Conservation (phyloP, 768 basidiomycete species). For the Xerocomus spinulosus region DNA sequence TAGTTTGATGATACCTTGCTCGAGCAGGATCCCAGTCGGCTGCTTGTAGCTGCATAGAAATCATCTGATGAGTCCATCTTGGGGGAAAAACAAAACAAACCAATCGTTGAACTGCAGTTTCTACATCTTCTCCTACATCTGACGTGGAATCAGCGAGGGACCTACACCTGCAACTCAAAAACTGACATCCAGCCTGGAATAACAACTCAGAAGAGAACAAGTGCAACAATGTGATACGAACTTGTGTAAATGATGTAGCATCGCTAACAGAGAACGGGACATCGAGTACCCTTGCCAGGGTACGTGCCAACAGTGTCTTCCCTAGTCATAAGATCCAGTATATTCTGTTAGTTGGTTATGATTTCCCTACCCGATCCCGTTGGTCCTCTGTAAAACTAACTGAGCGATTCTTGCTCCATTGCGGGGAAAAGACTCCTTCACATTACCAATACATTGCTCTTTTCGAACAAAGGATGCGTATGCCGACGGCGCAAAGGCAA, state of each 20-base stretch:
- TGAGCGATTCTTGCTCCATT: constrained; percentile 6
- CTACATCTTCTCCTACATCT: constrained; percentile 98
- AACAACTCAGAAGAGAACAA: constrained; percentile 8
- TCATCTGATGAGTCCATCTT: not conserved
- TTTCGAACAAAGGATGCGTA: constrained; percentile 69
- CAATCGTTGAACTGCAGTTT: constrained; percentile 82
- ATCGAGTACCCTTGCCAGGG: constrained; percentile 85
- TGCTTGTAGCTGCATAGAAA: constrained; percentile 63
- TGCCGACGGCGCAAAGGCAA: constrained; percentile 39
- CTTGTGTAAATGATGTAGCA: constrained; percentile 92
- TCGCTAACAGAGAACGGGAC: constrained; percentile 94
- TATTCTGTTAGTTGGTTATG: constrained; percentile 9
- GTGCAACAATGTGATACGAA: constrained; percentile 26
- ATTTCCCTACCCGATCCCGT: constrained; percentile 72
- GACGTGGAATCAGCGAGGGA: constrained; percentile 7
- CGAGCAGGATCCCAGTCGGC: constrained; percentile 84
- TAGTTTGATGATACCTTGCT: constrained; percentile 56
- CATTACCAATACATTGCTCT: constrained; percentile 95
- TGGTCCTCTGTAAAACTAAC: constrained; percentile 52
- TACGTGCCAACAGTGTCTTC: constrained; percentile 87
- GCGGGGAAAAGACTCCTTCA: constrained; percentile 34
- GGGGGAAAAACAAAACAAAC: constrained; percentile 35
- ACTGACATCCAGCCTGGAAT: constrained; percentile 66
- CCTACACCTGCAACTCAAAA: not conserved
- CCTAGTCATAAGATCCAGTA: constrained; percentile 38